These are phyloP conservation scores for Rhinocladiella mackenziei DNA, from an alignment of 2,329 filamentous ascomycete genomes.

Conservation along the genomic window DNA sequence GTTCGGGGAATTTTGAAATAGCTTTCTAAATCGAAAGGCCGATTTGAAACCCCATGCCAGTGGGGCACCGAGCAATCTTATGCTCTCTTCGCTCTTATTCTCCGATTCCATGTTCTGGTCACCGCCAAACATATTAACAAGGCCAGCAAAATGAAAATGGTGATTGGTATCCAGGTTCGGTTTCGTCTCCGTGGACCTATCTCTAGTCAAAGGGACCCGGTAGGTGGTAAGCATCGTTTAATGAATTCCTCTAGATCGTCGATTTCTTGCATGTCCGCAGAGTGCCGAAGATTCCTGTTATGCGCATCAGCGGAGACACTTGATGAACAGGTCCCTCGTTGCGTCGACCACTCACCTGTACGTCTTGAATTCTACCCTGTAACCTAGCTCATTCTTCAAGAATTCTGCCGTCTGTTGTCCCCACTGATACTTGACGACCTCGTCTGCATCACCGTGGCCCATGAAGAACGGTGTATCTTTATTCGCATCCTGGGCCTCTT, in stretches of 20 bases:
- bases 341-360: conserved; percentile 56
- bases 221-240: conserved; percentile 35
- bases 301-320: background rate
- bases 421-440: conserved; percentile 65
- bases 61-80: conserved; percentile 2
- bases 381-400: conserved; percentile 66
- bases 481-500: conserved; percentile 54
- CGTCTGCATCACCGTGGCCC: conserved; percentile 78
- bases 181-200: background rate
- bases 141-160: conserved; percentile 7
- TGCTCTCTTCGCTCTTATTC: conserved; percentile 5
- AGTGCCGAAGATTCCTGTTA: conserved; percentile 70
- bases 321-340: background rate
- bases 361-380: conserved; percentile 68
- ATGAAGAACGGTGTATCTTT: conserved; percentile 80
- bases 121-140: conserved; percentile 6
- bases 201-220: conserved; percentile 20
- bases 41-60: background rate
- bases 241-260: conserved; percentile 71
- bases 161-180: background rate
- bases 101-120: conserved; percentile 10
- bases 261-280: conserved; percentile 72
- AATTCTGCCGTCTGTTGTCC: conserved; percentile 64
- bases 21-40: background rate
- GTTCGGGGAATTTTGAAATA: conserved; percentile 3